Conservation (phyloP, 177 flowering plant genomes). For the Vitis hybrid region DNA sequence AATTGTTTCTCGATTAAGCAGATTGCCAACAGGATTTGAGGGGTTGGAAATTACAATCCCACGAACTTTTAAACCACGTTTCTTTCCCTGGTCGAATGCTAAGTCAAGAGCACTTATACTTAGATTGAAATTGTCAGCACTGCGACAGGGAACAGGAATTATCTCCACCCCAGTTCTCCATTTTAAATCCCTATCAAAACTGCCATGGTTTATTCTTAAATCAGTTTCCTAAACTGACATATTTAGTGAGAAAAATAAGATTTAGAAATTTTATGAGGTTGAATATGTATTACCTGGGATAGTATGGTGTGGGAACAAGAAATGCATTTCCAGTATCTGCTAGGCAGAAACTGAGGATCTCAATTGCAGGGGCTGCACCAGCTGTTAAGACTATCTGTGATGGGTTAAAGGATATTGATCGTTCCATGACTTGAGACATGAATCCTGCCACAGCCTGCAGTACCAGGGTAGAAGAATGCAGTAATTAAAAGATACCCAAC, state of each 20-base stretch:
- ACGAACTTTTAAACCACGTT: constrained; percentile 78
- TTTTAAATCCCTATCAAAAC: constrained; percentile 81
- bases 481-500: too few relatives aligned
- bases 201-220: constrained; percentile 24
- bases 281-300: constrained; percentile 60
- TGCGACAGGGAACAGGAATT: constrained; percentile 92
- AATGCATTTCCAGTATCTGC: constrained; percentile 97
- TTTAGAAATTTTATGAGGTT: too few relatives aligned
- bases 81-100: constrained; percentile 87
- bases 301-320: constrained; percentile 92
- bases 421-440: constrained; percentile 64
- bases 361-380: constrained; percentile 85
- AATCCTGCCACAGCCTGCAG: constrained; percentile 83
- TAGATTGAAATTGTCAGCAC: constrained; percentile 72
- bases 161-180: constrained; percentile 89
- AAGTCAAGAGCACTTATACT: constrained; percentile 71
- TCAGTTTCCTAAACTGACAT: constrained; percentile 5
- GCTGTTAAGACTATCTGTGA: constrained; percentile 77
- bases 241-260: too few relatives aligned
- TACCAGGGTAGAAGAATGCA: constrained; percentile 7
- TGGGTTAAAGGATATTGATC: constrained; percentile 57
- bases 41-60: constrained; percentile 87
- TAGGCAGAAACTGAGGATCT: constrained; percentile 84
- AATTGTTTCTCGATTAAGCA: constrained; percentile 55
- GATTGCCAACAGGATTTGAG: constrained; percentile 78